These are phyloP conservation scores for Daldinia decipiens DNA, from an alignment of 495 filamentous ascomycete species.

Conservation along the genomic window DNA sequence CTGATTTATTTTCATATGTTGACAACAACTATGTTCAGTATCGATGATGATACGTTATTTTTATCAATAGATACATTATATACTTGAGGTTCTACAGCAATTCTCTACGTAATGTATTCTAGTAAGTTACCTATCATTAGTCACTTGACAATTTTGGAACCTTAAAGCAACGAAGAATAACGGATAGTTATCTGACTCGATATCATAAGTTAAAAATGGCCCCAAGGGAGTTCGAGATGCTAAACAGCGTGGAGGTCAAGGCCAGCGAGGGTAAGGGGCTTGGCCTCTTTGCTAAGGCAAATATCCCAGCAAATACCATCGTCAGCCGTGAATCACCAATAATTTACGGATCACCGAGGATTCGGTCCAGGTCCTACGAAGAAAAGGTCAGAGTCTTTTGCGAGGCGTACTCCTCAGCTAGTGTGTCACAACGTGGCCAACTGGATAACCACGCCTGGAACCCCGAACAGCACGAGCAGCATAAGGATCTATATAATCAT, in stretches of 20 bases:
- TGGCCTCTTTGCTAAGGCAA: not conserved
- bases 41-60: no score
- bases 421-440: conserved; percentile 21
- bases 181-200: no score
- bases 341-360: not conserved
- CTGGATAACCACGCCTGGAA: conserved; percentile 64
- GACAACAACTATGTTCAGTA: no score
- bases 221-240: not conserved
- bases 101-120: no score
- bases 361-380: not conserved
- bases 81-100: no score
- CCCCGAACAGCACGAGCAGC: conserved; percentile 60
- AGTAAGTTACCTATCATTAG: no score
- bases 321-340: not conserved
- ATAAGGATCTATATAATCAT: conserved; percentile 66
- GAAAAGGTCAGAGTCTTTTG: not conserved
- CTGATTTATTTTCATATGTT: no score
- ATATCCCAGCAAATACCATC: not conserved
- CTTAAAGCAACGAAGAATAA: no score
- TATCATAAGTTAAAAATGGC: not conserved
- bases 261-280: not conserved
- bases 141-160: no score
- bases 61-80: no score
- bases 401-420: not conserved
- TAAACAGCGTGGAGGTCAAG: not conserved